These are phyloP conservation scores for Suhomyces coccinellae DNA, from an alignment of 1,139 yeast species.

Conservation along the genomic window DNA sequence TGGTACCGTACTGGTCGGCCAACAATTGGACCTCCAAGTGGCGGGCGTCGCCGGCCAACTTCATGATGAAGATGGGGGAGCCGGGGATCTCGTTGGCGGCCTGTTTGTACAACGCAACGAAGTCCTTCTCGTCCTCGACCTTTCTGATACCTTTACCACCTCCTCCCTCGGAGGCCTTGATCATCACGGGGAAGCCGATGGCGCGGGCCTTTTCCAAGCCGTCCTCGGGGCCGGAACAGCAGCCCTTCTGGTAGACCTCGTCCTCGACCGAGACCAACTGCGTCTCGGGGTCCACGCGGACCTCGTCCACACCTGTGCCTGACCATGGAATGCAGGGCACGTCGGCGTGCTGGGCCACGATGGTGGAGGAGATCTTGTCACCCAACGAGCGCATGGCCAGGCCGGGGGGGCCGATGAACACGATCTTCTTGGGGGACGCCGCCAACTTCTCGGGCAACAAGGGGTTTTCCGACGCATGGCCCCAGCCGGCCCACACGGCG, in stretches of 20 bases:
- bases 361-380: slow-evolving; percentile 95
- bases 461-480: slow-evolving; percentile 99
- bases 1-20: slow-evolving; percentile 95
- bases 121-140: slow-evolving; percentile 77
- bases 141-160: slow-evolving; percentile 98
- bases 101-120: slow-evolving; percentile 70
- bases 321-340: slow-evolving; percentile 99
- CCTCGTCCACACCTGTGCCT: slow-evolving; percentile 93
- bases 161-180: slow-evolving; percentile 98
- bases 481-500: slow-evolving; percentile 99
- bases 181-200: slow-evolving; percentile 96
- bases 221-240: slow-evolving; percentile 82
- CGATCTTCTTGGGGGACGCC: slow-evolving; percentile 80
- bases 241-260: slow-evolving; percentile 79
- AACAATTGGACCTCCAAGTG: slow-evolving; percentile 93
- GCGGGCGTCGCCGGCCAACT: slow-evolving; percentile 92
- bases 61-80: slow-evolving; percentile 92
- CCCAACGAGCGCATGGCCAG: slow-evolving; percentile 99
- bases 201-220: slow-evolving; percentile 79
- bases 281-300: slow-evolving; percentile 61
- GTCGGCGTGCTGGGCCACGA: slow-evolving; percentile 96
- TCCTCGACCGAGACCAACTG: slow-evolving; percentile 89
- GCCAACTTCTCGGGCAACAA: slow-evolving; percentile 90
- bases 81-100: slow-evolving; percentile 96
- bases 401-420: slow-evolving; percentile 98